Evolutionary conservation across 257 asterid species (phyloP).

Genomic region (Plantago major): DNA sequence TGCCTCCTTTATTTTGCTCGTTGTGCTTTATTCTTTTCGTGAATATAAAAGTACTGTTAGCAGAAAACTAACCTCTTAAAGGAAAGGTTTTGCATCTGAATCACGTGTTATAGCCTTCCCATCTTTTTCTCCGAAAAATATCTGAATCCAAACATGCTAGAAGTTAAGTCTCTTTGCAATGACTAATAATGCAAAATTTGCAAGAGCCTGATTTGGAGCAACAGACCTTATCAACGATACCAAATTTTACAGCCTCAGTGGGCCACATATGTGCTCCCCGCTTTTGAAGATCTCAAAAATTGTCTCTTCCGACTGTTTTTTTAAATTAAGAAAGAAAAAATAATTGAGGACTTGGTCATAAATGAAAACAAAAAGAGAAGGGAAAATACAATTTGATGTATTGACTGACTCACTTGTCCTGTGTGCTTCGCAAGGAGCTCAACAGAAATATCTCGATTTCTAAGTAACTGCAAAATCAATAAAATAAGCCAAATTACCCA

Average conservation of each 20-base stretch:
- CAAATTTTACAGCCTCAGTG: slow-evolving; percentile 70
- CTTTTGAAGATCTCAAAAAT: slow-evolving; percentile 58
- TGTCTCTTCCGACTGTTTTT: slow-evolving; percentile 38
- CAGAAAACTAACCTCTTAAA: slow-evolving; percentile 28
- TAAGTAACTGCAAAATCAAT: slow-evolving; percentile 50
- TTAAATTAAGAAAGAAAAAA: slow-evolving; percentile 22
- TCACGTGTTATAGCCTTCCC: slow-evolving; percentile 46
- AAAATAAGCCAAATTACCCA: slow-evolving; percentile 10
- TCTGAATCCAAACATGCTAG: slow-evolving; percentile 40
- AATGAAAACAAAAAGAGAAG: not conserved
- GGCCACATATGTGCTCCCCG: slow-evolving; percentile 76
- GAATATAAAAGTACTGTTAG: slow-evolving; percentile 4
- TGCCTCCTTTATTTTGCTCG: not conserved
- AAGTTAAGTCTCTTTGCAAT: slow-evolving; percentile 11
- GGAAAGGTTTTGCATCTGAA: slow-evolving; percentile 48
- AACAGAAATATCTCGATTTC: slow-evolving; percentile 66
- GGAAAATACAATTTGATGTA: not conserved
- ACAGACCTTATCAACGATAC: slow-evolving; percentile 76
- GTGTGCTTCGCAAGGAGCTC: slow-evolving; percentile 81
- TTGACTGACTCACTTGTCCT: slow-evolving; percentile 63
- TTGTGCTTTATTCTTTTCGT: not conserved
- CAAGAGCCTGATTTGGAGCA: slow-evolving; percentile 13
- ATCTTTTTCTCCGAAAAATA: slow-evolving; percentile 82
- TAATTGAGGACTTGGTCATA: slow-evolving; percentile 10
- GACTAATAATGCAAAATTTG: not conserved